phyloP scores from a whole-genome alignment of 441 rosid species.

The Mallotus repandus region DNA sequence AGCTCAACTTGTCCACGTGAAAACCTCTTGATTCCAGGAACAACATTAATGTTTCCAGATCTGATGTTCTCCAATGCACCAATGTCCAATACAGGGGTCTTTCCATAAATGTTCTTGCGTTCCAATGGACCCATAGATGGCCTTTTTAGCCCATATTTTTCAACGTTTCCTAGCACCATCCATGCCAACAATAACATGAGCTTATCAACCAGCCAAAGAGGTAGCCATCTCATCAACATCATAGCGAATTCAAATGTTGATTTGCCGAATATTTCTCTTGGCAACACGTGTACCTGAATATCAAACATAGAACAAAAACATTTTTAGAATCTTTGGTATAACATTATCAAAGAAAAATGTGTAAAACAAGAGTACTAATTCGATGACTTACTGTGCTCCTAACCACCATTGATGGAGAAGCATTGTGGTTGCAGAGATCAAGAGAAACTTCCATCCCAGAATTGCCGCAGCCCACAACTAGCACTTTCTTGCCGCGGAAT shows the following conservation, averaged over 20 bases:
- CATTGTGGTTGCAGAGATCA: slow-evolving; percentile 32
- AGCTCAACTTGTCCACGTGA: slow-evolving; percentile 52
- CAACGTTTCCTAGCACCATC: slow-evolving; percentile 49
- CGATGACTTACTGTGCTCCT: slow-evolving; percentile 28
- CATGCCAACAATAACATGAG: slow-evolving; percentile 47
- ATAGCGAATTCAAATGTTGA: slow-evolving; percentile 65
- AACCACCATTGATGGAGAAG: slow-evolving; percentile 30
- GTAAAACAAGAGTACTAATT: not conserved
- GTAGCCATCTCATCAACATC: slow-evolving; percentile 55
- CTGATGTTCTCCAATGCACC: slow-evolving; percentile 69
- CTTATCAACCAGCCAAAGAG: slow-evolving; percentile 67
- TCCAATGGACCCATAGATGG: slow-evolving; percentile 69
- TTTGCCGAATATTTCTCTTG: slow-evolving; percentile 68
- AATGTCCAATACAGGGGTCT: slow-evolving; percentile 80
- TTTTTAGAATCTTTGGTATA: not conserved
- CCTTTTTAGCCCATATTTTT: slow-evolving; percentile 59
- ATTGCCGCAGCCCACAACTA: slow-evolving; percentile 37
- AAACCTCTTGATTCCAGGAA: slow-evolving; percentile 66
- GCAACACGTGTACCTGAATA: slow-evolving; percentile 76
- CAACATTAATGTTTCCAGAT: slow-evolving; percentile 57
- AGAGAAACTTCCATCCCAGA: slow-evolving; percentile 37
- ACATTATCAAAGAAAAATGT: not conserved
- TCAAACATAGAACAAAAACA: not conserved
- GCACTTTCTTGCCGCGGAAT: slow-evolving; percentile 22
- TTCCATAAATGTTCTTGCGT: slow-evolving; percentile 59